Percentiles rank a stretch among this genome's conserved stretches.
phyloP scores from a whole-genome alignment of 768 basidiomycete genomes.

The Holtermannia corniformis region DNA sequence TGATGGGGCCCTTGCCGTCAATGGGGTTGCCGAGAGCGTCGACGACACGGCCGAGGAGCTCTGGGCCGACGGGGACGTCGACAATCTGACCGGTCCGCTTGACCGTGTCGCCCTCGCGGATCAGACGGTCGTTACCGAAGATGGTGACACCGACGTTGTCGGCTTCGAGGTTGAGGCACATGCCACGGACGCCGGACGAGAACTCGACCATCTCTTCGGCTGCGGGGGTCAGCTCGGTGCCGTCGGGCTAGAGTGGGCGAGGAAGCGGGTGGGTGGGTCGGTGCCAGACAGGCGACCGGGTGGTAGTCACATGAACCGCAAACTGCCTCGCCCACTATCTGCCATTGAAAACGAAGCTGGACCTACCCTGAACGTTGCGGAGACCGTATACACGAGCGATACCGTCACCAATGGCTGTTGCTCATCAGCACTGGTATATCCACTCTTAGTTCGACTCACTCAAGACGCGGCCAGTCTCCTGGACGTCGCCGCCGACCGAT shows the following conservation, averaged over 20 bases:
- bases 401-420: slow-evolving; percentile 94
- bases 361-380: slow-evolving; percentile 95
- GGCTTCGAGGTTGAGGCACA: slow-evolving; percentile 99
- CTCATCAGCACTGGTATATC: too few species aligned
- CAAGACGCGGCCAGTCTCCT: slow-evolving; percentile 97
- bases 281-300: not conserved
- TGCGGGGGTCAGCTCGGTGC: too few species aligned
- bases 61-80: slow-evolving; percentile 97
- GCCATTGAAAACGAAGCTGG: slow-evolving; percentile 48
- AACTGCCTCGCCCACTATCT: not conserved
- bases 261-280: not conserved
- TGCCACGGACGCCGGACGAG: slow-evolving; percentile 98
- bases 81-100: slow-evolving; percentile 99
- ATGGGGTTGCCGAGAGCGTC: slow-evolving; percentile 99
- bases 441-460: too few species aligned
- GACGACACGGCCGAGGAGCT: slow-evolving; percentile 95
- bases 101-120: slow-evolving; percentile 99
- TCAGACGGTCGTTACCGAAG: slow-evolving; percentile 74
- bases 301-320: not conserved
- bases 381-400: slow-evolving; percentile 87
- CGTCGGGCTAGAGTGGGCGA: too few species aligned
- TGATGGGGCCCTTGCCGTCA: slow-evolving; percentile 96
- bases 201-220: slow-evolving; percentile 99
- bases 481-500: slow-evolving; percentile 81
- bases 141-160: slow-evolving; percentile 99